Percentiles rank a stretch among this genome's conserved stretches.
These are phyloP conservation scores for Malus hybrid DNA, from an alignment of 331 rosid species.

Conservation along the genomic window DNA sequence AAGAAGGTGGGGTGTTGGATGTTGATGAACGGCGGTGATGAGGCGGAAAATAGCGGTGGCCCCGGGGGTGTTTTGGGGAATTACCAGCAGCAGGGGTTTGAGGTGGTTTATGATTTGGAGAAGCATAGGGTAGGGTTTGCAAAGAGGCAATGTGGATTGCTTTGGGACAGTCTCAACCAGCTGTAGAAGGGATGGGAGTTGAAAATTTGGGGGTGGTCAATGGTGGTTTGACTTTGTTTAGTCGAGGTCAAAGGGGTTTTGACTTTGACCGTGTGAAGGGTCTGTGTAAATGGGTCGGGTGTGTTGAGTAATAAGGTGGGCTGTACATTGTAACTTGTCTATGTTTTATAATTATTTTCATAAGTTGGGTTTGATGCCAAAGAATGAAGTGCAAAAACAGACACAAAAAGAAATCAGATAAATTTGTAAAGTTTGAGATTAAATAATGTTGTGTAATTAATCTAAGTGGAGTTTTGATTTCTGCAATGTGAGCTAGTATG, in stretches of 20 bases:
- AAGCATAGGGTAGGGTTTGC: constrained; percentile 78
- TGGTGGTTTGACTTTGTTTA: not conserved
- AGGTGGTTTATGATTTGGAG: constrained; percentile 74
- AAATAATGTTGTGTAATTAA: not conserved
- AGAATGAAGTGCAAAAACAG: not conserved
- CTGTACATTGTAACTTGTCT: not conserved
- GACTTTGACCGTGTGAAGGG: not conserved
- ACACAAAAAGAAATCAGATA: not conserved
- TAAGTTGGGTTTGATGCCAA: not conserved
- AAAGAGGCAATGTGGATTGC: constrained; percentile 58
- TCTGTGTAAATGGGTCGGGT: not conserved
- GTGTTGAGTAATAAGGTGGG: not conserved
- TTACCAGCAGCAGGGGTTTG: constrained; percentile 92
- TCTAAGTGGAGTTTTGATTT: not conserved
- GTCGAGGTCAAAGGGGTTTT: not conserved
- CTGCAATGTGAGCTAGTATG: not conserved
- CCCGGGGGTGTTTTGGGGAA: constrained; percentile 89
- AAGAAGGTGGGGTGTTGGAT: constrained; percentile 76
- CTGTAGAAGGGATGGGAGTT: not conserved
- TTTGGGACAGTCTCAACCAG: constrained; percentile 67
- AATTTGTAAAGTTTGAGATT: not conserved
- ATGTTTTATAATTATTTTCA: not conserved
- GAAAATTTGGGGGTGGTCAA: not conserved
- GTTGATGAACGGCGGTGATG: constrained; percentile 94
- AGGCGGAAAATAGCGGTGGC: constrained; percentile 58